These are phyloP conservation scores for Mortierella sp. DNA, from an alignment of 371 early-diverging fungal species.

Conservation along the genomic window DNA sequence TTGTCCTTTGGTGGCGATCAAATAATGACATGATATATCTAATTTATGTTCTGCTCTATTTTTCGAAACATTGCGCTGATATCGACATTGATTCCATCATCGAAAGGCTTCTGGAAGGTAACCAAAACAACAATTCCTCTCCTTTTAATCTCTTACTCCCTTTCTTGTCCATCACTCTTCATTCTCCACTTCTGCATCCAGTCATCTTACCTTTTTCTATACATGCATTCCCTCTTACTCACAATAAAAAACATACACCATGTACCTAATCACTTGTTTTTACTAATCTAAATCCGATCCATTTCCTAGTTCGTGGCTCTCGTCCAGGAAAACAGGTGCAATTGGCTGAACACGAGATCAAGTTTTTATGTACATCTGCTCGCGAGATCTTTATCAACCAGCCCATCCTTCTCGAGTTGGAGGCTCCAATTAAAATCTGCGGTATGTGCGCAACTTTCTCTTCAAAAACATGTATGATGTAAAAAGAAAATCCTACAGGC, in stretches of 20 bases:
- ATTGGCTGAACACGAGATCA: slow-evolving; percentile 88
- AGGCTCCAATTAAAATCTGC: slow-evolving; percentile 95
- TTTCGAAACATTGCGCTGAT: slow-evolving; percentile 64
- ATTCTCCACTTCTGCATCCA: not conserved
- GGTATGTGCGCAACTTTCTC: slow-evolving; percentile 60
- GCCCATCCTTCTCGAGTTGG: slow-evolving; percentile 93
- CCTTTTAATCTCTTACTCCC: not conserved
- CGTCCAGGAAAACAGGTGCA: slow-evolving; percentile 93
- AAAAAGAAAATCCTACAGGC: no score
- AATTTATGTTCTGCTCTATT: no score
- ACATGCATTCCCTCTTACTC: slow-evolving; percentile 2
- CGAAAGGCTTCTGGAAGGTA: slow-evolving; percentile 93
- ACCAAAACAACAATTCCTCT: no score
- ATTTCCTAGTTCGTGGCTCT: slow-evolving; percentile 87
- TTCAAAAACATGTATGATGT: no score
- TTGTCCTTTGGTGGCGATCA: no score
- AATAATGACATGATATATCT: no score
- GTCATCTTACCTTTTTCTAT: not conserved
- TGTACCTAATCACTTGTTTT: no score
- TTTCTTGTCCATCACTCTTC: not conserved
- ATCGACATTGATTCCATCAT: slow-evolving; percentile 91
- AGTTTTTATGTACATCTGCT: slow-evolving; percentile 88
- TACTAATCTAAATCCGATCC: not conserved
- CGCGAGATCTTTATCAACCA: slow-evolving; percentile 94
- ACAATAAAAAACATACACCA: no score